These are phyloP conservation scores for Ascodesmis nigricans DNA, from an alignment of 495 filamentous ascomycete species.

Conservation along the genomic window DNA sequence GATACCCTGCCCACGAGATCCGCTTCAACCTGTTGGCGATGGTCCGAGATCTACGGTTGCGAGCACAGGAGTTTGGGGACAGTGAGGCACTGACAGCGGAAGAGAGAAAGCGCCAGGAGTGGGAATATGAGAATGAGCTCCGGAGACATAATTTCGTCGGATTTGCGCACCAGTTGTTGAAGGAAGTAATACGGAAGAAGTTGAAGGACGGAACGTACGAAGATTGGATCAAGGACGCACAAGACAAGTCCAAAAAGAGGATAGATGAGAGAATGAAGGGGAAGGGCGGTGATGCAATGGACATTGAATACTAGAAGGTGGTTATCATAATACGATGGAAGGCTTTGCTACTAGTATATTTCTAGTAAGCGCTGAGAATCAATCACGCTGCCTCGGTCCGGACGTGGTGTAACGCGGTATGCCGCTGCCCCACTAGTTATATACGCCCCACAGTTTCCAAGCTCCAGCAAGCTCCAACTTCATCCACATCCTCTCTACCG, in stretches of 20 bases:
- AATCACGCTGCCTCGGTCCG: too few species aligned
- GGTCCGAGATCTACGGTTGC: slow-evolving; percentile 52
- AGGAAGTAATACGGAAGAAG: slow-evolving; percentile 56
- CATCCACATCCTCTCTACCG: too few species aligned
- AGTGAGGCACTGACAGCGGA: slow-evolving; percentile 52
- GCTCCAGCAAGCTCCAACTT: too few species aligned
- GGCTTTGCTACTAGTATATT: too few species aligned
- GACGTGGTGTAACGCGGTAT: too few species aligned
- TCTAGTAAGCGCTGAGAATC: too few species aligned
- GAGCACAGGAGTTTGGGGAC: slow-evolving; percentile 67
- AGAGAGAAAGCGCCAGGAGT: slow-evolving; percentile 62
- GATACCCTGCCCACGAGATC: slow-evolving; percentile 75
- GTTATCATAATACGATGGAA: too few species aligned
- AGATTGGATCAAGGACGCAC: slow-evolving; percentile 59
- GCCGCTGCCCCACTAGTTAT: too few species aligned
- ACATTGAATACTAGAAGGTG: not conserved
- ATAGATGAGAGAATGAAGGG: slow-evolving; percentile 31
- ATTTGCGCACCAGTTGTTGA: slow-evolving; percentile 76
- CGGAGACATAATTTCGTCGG: slow-evolving; percentile 88
- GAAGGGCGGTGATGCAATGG: slow-evolving; percentile 11
- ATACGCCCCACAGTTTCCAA: too few species aligned
- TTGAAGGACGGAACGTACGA: slow-evolving; percentile 43
- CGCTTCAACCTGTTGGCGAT: slow-evolving; percentile 91
- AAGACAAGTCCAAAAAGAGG: slow-evolving; percentile 45
- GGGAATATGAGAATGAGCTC: slow-evolving; percentile 92